Base-by-base conservation (phyloP, 1,139 yeast genomes). In the Sugiyamaella pinicola region DNA sequence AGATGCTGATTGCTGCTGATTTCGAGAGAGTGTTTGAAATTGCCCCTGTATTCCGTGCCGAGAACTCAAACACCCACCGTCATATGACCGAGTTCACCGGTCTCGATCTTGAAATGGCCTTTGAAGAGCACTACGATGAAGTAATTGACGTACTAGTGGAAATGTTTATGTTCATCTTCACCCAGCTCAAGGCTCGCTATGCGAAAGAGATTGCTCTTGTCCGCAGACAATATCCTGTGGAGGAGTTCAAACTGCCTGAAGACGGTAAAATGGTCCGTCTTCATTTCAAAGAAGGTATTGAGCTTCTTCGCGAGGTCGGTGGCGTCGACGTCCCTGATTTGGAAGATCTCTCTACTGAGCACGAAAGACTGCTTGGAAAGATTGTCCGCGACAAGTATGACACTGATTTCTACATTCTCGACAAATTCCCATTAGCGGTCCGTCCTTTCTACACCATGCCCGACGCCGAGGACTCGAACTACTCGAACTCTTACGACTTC, bases 371-470 rank as follows among this genome's bases (percentile, higher is more conserved):
- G 58, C 81, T 93, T 64, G 99, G 99, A 71, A 85, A 83, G 69
- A 76, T 93, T 62, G 95, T 93, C 47, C 86, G 91, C 70, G 97
- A 90, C 58, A 85, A 89, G 74, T 91, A 90, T 74, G 89, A 91
- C 74, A 93, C 99, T 54, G 99, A 93, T 74, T 93, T 93, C 80
- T 93, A 91, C 77, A 89, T 93, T 68, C 82, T 93, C 74, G 99
- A 93, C 79, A 93, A 93, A 73, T 93, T 95, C 87, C 99, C 99
- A 65, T 78, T 90, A 68, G 95, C 88, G 28, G 81, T 90, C 55
- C 86, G 99, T 77, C 99, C 99, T 55, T 93, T 93, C 81, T 93
- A 93, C 81, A 93, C 99, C 55, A 93, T 95, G 99, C 98, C 99
- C 58, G 97, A 91, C 70, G 80, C 98, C 15, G 86, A 83, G 68